phyloP scores from a whole-genome alignment of 441 rosid species.

The Corymbia calophylla region DNA sequence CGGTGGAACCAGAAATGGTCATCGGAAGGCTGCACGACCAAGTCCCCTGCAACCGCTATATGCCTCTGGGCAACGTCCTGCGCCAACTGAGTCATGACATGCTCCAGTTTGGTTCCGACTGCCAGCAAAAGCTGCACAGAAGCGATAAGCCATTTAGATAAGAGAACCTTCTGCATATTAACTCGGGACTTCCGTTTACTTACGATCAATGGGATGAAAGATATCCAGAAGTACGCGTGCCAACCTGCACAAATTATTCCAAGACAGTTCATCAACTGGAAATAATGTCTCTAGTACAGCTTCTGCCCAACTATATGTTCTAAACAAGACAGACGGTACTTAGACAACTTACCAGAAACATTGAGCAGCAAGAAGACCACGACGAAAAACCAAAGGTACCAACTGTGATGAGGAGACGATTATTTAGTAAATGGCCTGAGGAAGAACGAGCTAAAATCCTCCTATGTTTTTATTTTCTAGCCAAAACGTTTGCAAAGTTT shows the following conservation, averaged over 20 bases:
- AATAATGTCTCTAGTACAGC: background rate
- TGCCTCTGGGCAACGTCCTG: slow-evolving; percentile 64
- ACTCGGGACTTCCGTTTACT: slow-evolving; percentile 12
- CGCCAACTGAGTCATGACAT: slow-evolving; percentile 63
- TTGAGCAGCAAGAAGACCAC: slow-evolving; percentile 73
- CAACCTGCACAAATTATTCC: slow-evolving; percentile 41
- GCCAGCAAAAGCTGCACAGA: slow-evolving; percentile 64
- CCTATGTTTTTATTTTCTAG: background rate
- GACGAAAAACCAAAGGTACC: slow-evolving; percentile 92
- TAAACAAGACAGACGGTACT: background rate
- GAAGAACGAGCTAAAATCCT: background rate
- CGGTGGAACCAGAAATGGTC: slow-evolving; percentile 76
- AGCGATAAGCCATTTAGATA: background rate
- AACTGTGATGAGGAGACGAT: slow-evolving; percentile 36
- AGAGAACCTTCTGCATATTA: background rate
- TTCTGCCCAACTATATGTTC: background rate
- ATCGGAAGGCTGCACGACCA: slow-evolving; percentile 75
- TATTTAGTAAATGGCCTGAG: background rate
- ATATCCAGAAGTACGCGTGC: slow-evolving; percentile 82
- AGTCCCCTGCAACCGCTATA: slow-evolving; percentile 41
- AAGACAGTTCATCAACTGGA: background rate
- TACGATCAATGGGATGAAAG: slow-evolving; percentile 75
- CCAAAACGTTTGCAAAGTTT: background rate
- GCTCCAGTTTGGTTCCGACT: slow-evolving; percentile 82
- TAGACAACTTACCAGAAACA: slow-evolving; percentile 42